Percentiles rank a stretch among this genome's conserved stretches.
phyloP scores from a whole-genome alignment of 2,329 filamentous ascomycete genomes.

The Penicillium freii region DNA sequence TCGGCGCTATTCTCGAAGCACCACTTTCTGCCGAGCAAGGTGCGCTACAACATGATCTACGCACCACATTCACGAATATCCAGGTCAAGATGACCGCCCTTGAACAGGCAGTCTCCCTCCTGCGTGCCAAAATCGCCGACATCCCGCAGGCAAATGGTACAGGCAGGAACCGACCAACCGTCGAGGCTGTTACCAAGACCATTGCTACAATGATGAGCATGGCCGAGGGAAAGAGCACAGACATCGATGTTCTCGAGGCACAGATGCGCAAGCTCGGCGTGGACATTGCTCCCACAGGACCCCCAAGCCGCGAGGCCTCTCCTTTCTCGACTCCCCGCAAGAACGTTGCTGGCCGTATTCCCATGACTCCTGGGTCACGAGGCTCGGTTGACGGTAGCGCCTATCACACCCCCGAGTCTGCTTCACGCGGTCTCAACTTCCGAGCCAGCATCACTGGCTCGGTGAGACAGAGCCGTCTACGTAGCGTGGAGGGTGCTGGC shows the following conservation, averaged over 20 bases:
- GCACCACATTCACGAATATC: slow-evolving; percentile 70
- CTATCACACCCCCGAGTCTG: slow-evolving; percentile 45
- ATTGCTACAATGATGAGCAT: slow-evolving; percentile 90
- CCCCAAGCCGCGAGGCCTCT: slow-evolving; percentile 37
- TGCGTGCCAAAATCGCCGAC: slow-evolving; percentile 73
- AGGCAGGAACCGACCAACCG: slow-evolving; percentile 64
- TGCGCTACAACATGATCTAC: slow-evolving; percentile 78
- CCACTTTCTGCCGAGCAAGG: slow-evolving; percentile 82
- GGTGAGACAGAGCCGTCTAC: slow-evolving; percentile 32
- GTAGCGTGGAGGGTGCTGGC: slow-evolving; percentile 29
- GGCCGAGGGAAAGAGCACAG: slow-evolving; percentile 85
- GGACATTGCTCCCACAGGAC: slow-evolving; percentile 25
- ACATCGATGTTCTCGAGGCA: slow-evolving; percentile 84
- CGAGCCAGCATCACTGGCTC: slow-evolving; percentile 38
- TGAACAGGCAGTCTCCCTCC: slow-evolving; percentile 74
- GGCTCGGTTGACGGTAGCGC: slow-evolving; percentile 38
- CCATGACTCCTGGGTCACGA: slow-evolving; percentile 40
- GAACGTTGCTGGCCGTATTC: slow-evolving; percentile 26
- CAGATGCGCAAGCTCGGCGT: slow-evolving; percentile 74
- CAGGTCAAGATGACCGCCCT: slow-evolving; percentile 72
- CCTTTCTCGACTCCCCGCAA: slow-evolving; percentile 41
- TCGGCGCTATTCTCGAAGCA: slow-evolving; percentile 65
- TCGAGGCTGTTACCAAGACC: slow-evolving; percentile 87
- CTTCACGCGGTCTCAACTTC: slow-evolving; percentile 32
- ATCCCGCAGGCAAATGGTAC: slow-evolving; percentile 51